Base-by-base conservation (phyloP, 495 filamentous ascomycete genomes). In the Penicillium herquei region DNA sequence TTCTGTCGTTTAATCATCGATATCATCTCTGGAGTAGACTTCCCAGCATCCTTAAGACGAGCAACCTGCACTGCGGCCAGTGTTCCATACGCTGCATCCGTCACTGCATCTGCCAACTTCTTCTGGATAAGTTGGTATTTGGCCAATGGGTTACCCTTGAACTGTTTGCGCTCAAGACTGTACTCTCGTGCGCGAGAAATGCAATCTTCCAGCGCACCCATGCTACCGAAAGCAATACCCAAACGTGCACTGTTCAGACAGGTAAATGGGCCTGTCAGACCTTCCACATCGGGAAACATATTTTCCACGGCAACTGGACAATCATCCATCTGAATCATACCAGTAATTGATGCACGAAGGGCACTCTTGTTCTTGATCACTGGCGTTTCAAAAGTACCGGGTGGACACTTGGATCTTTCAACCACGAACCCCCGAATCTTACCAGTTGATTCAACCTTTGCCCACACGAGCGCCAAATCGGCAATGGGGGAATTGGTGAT, bases 121-220 rank as follows among this genome's bases (percentile, higher is more conserved):
- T 96, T 97, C 78, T 98, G 94, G 39, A 98, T 82, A n/a, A 98
- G 82, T 72, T 98, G 94, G 62, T 98, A 98, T 75, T 93, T 97
- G 34, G 94, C 94, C 39, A 98, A 77, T 1, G 94, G 90, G 67
- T 98, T 97, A 35, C 87, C 85, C 76, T 95, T 96, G 83, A 98
- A 98, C 71, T 98, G 94, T 71, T 89, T 93, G 52, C 94, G 81
- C 71, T 96, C 90, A 31, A 98, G 75, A 14, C 92, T 86, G 69
- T 98, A 98, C 13, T 84, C 86, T 54, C 93, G 83, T 2, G 94
- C 86, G 55, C 93, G 79, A 9, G 74, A 67, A 48, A 98, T 82
- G 61, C 89, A 92, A 66, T 98, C 95, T 72, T 98, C 94, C 18
- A 98, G 78, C 0, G 94, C 92, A 49, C 94, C 94, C 73, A 96